Conservation (phyloP, 169 alveolate genomes). For the Cryptosporidium parvum region DNA sequence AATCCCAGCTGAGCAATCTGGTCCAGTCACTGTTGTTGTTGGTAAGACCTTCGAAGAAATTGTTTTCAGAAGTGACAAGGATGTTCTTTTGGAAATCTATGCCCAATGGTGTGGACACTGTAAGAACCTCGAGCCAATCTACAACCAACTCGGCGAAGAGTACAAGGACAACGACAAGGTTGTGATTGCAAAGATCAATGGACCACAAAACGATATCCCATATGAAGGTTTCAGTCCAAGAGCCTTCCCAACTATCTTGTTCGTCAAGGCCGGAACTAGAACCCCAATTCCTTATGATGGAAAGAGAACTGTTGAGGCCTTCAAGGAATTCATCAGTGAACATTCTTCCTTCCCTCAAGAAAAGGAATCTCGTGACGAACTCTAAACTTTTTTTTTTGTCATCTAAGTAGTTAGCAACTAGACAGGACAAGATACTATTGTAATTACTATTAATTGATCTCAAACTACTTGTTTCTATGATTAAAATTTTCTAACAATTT, state of each 20-base stretch:
- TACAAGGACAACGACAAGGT: slow-evolving; percentile 82
- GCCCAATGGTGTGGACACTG: slow-evolving; percentile 99
- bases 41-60: slow-evolving; percentile 85
- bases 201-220: slow-evolving; percentile 89
- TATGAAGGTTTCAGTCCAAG: slow-evolving; percentile 77
- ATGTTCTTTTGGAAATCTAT: slow-evolving; percentile 93
- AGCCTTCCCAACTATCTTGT: slow-evolving; percentile 79
- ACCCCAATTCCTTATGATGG: slow-evolving; percentile 77
- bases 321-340: slow-evolving; percentile 60
- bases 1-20: slow-evolving; percentile 87
- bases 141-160: slow-evolving; percentile 81
- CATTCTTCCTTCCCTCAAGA: slow-evolving; percentile 60
- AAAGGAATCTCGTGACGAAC: slow-evolving; percentile 57
- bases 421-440: background rate
- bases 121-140: slow-evolving; percentile 91
- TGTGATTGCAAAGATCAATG: slow-evolving; percentile 93
- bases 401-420: slow-evolving; percentile 17
- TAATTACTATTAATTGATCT: slow-evolving; percentile 8
- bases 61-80: slow-evolving; percentile 87
- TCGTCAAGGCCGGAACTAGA: slow-evolving; percentile 77
- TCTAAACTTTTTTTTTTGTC: slow-evolving; percentile 20
- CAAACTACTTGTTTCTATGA: background rate
- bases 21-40: slow-evolving; percentile 86
- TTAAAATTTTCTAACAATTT: background rate
- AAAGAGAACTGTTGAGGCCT: slow-evolving; percentile 73